A percentile compares a stretch with the other conserved stretches of the same genome.
Evolutionary conservation across 176 grass and related monocot species (phyloP).

Genomic region (Phragmites australis): DNA sequence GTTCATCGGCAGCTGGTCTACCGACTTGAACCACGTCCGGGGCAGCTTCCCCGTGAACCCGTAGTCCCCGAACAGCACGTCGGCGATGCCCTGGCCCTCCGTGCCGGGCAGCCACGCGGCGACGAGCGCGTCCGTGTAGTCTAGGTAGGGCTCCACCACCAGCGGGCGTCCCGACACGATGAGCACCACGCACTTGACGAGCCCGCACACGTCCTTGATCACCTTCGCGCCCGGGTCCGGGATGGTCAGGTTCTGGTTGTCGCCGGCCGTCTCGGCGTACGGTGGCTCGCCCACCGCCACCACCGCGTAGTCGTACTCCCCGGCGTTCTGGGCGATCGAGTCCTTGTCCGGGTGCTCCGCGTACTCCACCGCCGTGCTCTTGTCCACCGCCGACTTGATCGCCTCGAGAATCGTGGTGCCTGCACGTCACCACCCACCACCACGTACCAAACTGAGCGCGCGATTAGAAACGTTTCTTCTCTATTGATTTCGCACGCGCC

Average conservation of each 20-base stretch:
- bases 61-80: conserved; percentile 80
- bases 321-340: conserved; percentile 20
- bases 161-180: conserved; percentile 70
- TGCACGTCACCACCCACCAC: conserved; percentile 8
- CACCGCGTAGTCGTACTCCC: conserved; percentile 57
- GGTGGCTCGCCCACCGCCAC: conserved; percentile 61
- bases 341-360: conserved; percentile 47
- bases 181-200: conserved; percentile 69
- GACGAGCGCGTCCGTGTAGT: conserved; percentile 67
- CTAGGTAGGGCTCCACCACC: conserved; percentile 61
- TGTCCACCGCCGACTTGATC: conserved; percentile 52
- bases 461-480: too few relatives aligned
- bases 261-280: conserved; percentile 64
- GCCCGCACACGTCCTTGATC: conserved; percentile 50
- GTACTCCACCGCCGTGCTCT: conserved; percentile 50
- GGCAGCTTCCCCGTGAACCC: conserved; percentile 73
- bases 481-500: too few relatives aligned
- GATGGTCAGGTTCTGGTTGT: conserved; percentile 63
- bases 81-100: conserved; percentile 76
- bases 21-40: conserved; percentile 84
- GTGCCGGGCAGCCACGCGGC: conserved; percentile 82
- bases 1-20: conserved; percentile 88
- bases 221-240: conserved; percentile 42
- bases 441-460: too few relatives aligned
- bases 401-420: conserved; percentile 70